Evolutionary conservation across 352 stramenopile genomes (phyloP), one percentile per base, ranked within the genome.

Genomic region (Pythium brachiatum): DNA sequence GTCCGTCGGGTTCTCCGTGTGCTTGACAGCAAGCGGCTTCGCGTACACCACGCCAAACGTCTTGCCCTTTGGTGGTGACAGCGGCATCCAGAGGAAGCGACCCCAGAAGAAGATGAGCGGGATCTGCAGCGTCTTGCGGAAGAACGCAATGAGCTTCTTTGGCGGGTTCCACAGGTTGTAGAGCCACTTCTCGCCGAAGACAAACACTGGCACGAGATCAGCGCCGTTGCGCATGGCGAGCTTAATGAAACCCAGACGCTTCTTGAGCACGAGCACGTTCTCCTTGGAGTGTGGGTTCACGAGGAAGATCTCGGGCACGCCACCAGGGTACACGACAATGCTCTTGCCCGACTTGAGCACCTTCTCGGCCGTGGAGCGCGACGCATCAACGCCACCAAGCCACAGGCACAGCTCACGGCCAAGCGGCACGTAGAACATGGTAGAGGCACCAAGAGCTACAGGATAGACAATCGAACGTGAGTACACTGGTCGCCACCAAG

Each of bases 161-260:
- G 82, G 73, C 47, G 82, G 82, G 41, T 82, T 92, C 78, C 78
- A 89, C 63, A 89, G 75, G 29, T 86, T 88, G 73, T 89, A 90
- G 12, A 90, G 70, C 72, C 76, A 90, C 68, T 92, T 92, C 62
- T 92, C 83, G 54, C 78, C 78, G 53, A 92, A 92, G 11, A 90
- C 83, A 41, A 90, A 90, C 15, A 68, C 80, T 11, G 83, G 83
- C 23, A 92, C 83, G 36, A 92, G 75, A 25, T 90, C 74, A 6
- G 79, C 83, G 4, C 80, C 83, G 34, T 92, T 75, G 26, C 75
- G 79, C 36, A 92, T 83, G 47, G 83, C 83, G 29, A 92, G 66
- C 61, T 90, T 92, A 61, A 92, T 73, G 44, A 92, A 92, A 15
- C 83, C 83, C 36, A 89, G 60, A 18, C 80, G 80, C 44, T 88